A percentile compares a stretch with the other conserved stretches of the same genome.
Evolutionary conservation across 139 green algal genomes (phyloP).

Genomic region (Nannochloris sp.): DNA sequence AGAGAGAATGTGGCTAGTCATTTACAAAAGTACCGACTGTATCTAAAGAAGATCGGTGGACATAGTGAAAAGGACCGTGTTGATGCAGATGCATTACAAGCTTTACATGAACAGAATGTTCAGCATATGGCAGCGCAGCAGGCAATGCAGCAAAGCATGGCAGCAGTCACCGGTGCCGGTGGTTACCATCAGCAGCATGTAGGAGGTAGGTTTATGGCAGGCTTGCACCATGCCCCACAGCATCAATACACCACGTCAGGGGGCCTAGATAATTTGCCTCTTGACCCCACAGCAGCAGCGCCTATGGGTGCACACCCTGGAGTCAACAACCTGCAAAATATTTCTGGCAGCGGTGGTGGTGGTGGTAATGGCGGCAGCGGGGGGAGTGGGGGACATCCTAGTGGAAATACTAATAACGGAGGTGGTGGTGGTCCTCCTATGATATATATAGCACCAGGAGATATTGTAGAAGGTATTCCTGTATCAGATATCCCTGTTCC

Average conservation of each 20-base stretch:
- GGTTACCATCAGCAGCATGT: no score
- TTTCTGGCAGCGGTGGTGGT: no score
- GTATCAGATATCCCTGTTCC: not conserved
- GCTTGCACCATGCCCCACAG: no score
- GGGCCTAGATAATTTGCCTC: no score
- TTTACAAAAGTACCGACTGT: conserved; percentile 83
- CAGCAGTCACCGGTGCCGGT: no score
- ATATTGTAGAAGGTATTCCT: not conserved
- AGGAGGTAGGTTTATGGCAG: no score
- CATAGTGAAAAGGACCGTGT: conserved; percentile 16
- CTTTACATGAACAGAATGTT: conserved; percentile 28
- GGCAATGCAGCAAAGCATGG: conserved; percentile 25
- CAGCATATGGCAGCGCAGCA: conserved; percentile 29
- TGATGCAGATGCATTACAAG: conserved; percentile 17
- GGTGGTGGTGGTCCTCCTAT: no score
- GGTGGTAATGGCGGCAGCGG: no score
- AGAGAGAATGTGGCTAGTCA: conserved; percentile 87
- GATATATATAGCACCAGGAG: no score
- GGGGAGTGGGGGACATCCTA: no score
- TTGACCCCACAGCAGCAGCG: not conserved
- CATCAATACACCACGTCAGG: no score
- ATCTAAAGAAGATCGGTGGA: conserved; percentile 53
- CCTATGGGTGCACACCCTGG: not conserved
- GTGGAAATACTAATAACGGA: no score
- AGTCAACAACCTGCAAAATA: not conserved